A percentile compares a stretch with the other conserved stretches of the same genome.
Evolutionary conservation across 805 yeast species (phyloP).

Genomic region (Yamadazyma endophytica): DNA sequence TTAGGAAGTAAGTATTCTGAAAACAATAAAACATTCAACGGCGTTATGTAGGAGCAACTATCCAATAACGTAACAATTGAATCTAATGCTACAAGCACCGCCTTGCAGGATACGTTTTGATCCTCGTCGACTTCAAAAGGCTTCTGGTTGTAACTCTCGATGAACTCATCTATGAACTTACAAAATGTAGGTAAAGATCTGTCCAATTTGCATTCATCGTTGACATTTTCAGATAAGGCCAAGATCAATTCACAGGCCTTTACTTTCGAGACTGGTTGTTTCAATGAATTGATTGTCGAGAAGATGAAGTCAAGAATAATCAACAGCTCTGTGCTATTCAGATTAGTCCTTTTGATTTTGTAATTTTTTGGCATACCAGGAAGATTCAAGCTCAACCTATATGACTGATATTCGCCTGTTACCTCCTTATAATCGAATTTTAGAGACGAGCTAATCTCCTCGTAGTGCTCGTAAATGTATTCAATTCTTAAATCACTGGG

Average conservation of each 20-base stretch:
- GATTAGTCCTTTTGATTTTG: conserved; percentile 29
- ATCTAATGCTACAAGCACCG: conserved; percentile 62
- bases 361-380: conserved; percentile 49
- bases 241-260: conserved; percentile 74
- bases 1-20: conserved; percentile 81
- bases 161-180: conserved; percentile 61
- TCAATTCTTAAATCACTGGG: conserved; percentile 48
- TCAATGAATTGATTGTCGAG: conserved; percentile 57
- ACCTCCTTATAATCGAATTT: conserved; percentile 14
- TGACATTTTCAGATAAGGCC: conserved; percentile 69
- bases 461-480: conserved; percentile 57
- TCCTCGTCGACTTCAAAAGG: neutral
- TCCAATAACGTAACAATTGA: conserved; percentile 63
- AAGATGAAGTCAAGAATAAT: conserved; percentile 56
- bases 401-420: neutral
- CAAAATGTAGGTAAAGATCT: conserved; percentile 78
- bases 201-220: conserved; percentile 83
- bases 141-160: conserved; percentile 14
- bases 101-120: conserved; percentile 39
- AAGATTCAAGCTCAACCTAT: conserved; percentile 34
- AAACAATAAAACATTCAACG: conserved; percentile 72
- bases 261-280: conserved; percentile 54
- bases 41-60: conserved; percentile 61
- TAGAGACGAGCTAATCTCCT: conserved; percentile 30
- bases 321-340: conserved; percentile 35